A percentile compares a stretch with the other conserved stretches of the same genome.
Evolutionary conservation across 768 basidiomycete genomes (phyloP).

Genomic region (Lactarius pseudohatsudake): DNA sequence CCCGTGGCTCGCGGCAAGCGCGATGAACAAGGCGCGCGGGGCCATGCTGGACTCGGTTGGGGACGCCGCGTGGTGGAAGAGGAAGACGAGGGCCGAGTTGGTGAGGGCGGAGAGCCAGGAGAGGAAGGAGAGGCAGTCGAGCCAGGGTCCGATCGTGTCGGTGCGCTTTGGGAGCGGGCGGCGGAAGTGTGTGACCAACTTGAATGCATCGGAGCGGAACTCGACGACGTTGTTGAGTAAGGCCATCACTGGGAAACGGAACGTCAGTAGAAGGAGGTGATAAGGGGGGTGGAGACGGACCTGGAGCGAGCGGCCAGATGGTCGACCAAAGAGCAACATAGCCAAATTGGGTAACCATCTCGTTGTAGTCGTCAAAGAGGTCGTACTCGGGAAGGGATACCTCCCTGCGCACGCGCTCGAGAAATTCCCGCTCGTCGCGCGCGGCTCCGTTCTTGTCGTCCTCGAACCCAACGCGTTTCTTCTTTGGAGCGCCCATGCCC

Average conservation of each 20-base stretch:
- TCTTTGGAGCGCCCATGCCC: conserved; percentile 37
- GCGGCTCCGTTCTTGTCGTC: conserved; percentile 58
- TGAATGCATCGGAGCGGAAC: conserved; percentile 91
- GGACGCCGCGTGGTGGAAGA: conserved; percentile 58
- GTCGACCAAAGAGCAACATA: conserved; percentile 91
- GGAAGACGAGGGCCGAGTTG: conserved; percentile 87
- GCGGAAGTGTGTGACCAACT: conserved; percentile 82
- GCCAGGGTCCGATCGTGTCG: conserved; percentile 93
- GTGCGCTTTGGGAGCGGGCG: conserved; percentile 85
- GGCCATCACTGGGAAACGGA: conserved; percentile 60
- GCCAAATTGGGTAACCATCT: conserved; percentile 97
- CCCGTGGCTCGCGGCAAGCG: conserved; percentile 84
- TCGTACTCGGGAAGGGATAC: conserved; percentile 79
- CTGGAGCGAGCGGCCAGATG: conserved; percentile 89
- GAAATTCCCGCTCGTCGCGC: conserved; percentile 65
- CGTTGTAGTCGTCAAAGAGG: conserved; percentile 85
- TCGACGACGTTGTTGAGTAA: conserved; percentile 93
- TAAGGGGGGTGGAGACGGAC: conserved; percentile 39
- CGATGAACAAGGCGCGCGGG: conserved; percentile 45
- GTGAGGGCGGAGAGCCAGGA: conserved; percentile 88
- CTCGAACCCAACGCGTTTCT: conserved; percentile 73
- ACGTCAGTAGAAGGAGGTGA: not conserved
- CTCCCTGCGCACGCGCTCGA: conserved; percentile 77
- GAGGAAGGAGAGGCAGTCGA: conserved; percentile 82
- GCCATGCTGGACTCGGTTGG: not conserved